These are phyloP conservation scores for Russula lepida DNA, from an alignment of 768 basidiomycete species.

Conservation along the genomic window DNA sequence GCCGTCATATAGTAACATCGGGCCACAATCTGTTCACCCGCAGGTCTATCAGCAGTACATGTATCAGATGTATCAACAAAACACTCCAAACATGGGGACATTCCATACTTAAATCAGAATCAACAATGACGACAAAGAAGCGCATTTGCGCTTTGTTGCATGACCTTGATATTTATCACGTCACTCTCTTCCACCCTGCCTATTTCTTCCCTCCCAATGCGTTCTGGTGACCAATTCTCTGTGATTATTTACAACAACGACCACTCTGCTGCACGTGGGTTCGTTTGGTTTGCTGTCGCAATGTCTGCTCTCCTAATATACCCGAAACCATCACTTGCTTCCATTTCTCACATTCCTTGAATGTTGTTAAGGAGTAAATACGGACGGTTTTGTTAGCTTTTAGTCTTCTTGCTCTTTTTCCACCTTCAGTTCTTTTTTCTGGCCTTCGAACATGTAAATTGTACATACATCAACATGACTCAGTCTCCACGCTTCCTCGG, in stretches of 20 bases:
- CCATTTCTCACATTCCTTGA: slow-evolving; percentile 15
- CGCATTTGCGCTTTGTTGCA: slow-evolving; percentile 2
- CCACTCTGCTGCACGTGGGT: slow-evolving; percentile 11
- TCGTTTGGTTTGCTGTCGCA: slow-evolving; percentile 13
- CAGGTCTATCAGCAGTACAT: slow-evolving; percentile 73
- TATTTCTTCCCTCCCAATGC: slow-evolving; percentile 5
- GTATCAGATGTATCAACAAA: slow-evolving; percentile 75
- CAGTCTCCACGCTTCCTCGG: not conserved
- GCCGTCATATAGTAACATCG: slow-evolving; percentile 52
- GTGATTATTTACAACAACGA: slow-evolving; percentile 18
- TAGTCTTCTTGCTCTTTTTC: not conserved
- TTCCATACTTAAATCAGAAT: slow-evolving; percentile 38
- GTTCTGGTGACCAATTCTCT: slow-evolving; percentile 3
- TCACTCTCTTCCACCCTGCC: slow-evolving; percentile 14
- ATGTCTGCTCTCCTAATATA: slow-evolving; percentile 18
- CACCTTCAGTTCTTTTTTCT: not conserved
- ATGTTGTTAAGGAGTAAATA: slow-evolving; percentile 6
- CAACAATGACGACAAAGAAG: slow-evolving; percentile 11
- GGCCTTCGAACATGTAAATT: slow-evolving; percentile 15
- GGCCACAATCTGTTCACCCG: slow-evolving; percentile 49
- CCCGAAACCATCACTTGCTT: slow-evolving; percentile 20
- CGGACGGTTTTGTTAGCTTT: slow-evolving; percentile 4
- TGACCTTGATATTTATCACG: slow-evolving; percentile 16
- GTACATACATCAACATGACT: slow-evolving; percentile 10
- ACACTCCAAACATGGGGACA: slow-evolving; percentile 67